These are phyloP conservation scores for Umbilicus rupestris DNA, from an alignment of 164 flowering plant species.

Conservation along the genomic window DNA sequence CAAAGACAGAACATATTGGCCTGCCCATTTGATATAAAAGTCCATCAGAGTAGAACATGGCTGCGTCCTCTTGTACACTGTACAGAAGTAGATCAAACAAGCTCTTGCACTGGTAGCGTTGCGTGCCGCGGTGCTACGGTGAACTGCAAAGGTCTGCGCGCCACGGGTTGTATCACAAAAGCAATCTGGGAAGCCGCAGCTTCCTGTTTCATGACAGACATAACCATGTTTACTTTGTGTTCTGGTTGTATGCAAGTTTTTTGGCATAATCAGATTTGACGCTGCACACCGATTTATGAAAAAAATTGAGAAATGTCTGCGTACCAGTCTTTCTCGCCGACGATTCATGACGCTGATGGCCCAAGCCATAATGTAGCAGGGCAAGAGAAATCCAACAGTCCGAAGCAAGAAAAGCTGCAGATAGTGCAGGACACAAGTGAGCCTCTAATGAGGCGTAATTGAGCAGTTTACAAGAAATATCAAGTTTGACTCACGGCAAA, in stretches of 20 bases:
- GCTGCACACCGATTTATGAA: neutral
- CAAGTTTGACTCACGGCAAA: conserved; percentile 36
- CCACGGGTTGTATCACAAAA: conserved; percentile 68
- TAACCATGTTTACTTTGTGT: neutral
- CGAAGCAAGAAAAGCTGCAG: conserved; percentile 85
- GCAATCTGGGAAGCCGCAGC: conserved; percentile 83
- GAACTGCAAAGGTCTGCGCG: conserved; percentile 56
- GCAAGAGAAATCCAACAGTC: conserved; percentile 84
- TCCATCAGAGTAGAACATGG: too few species aligned
- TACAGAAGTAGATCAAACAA: conserved; percentile 6
- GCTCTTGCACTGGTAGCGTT: conserved; percentile 28
- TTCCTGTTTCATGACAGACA: conserved; percentile 31
- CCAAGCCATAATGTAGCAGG: conserved; percentile 96
- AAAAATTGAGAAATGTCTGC: conserved; percentile 6
- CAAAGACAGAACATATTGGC: too few species aligned
- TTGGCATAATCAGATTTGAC: neutral
- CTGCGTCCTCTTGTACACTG: too few species aligned
- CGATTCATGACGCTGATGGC: conserved; percentile 84
- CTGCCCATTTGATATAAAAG: too few species aligned
- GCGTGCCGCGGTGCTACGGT: conserved; percentile 42
- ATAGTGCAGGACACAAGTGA: neutral
- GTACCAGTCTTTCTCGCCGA: conserved; percentile 71
- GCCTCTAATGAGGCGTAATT: neutral
- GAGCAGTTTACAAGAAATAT: neutral
- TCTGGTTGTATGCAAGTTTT: neutral